Evolutionary conservation across 2,329 filamentous ascomycete genomes (phyloP).

Genomic region (Fusarium drepaniforme): DNA sequence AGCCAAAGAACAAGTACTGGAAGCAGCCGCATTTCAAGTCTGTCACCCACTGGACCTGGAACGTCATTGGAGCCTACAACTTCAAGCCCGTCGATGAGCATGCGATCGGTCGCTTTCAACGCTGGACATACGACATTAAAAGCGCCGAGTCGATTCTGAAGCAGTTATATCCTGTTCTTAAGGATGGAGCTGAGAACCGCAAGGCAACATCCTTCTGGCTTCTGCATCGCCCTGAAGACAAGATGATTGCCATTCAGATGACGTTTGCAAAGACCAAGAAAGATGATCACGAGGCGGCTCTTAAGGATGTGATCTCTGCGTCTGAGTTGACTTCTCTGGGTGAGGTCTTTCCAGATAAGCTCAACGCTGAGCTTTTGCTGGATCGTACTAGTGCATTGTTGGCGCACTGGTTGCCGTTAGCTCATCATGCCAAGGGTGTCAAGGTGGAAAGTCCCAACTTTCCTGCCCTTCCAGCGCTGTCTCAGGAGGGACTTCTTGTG

Average conservation of each 20-base stretch:
- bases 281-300: conserved; percentile 7
- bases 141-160: conserved; percentile 23
- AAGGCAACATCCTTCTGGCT: conserved; percentile 35
- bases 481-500: background rate
- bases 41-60: conserved; percentile 26
- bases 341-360: conserved; percentile 20
- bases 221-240: conserved; percentile 19
- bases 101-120: conserved; percentile 32
- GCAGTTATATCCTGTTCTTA: conserved; percentile 34
- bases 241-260: conserved; percentile 33
- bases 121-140: conserved; percentile 28
- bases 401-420: conserved; percentile 33
- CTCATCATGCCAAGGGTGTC: background rate
- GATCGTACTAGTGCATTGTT: conserved; percentile 29
- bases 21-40: conserved; percentile 35
- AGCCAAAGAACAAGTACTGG: conserved; percentile 37
- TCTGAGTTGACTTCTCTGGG: background rate
- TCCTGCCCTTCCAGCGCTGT: background rate
- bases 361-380: conserved; percentile 1
- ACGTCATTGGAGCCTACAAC: conserved; percentile 35
- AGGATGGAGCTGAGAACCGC: conserved; percentile 26
- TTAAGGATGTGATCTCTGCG: background rate
- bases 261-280: conserved; percentile 14
- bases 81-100: conserved; percentile 23
- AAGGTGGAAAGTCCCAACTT: conserved; percentile 29